Conservation (phyloP, 1,284 basidiomycete genomes). For the Puccinia horiana region DNA sequence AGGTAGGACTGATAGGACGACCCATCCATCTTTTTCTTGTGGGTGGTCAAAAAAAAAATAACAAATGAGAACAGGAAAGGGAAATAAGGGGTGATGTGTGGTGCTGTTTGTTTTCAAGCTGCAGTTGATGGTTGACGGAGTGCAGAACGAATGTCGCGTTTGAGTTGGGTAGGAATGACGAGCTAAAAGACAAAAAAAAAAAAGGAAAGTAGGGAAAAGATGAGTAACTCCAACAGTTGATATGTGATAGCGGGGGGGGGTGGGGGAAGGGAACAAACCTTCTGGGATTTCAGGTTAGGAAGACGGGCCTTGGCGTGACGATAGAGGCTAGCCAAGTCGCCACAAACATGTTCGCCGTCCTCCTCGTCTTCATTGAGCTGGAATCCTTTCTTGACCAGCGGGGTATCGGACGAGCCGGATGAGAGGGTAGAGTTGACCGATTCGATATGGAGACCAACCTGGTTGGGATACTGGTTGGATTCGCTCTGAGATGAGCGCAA, state of each 20-base stretch:
- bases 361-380: conserved; percentile 26
- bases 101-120: no score
- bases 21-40: no score
- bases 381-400: neutral
- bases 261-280: neutral
- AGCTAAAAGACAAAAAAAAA: no score
- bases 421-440: neutral
- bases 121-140: no score
- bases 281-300: conserved; percentile 2
- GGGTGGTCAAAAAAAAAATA: no score
- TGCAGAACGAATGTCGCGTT: no score
- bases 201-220: no score
- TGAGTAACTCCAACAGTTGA: no score
- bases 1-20: no score
- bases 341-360: conserved; percentile 48
- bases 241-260: neutral
- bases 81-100: no score
- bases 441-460: conserved; percentile 43
- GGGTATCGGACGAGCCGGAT: neutral
- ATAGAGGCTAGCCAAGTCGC: conserved; percentile 48
- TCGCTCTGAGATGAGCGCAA: conserved; percentile 44
- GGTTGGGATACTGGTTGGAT: conserved; percentile 45
- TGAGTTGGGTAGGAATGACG: no score
- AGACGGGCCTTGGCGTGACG: conserved; percentile 25
- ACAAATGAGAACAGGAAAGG: no score